Conservation (phyloP, 176 grass and related monocot species). For the Eragrostis nindensis region DNA sequence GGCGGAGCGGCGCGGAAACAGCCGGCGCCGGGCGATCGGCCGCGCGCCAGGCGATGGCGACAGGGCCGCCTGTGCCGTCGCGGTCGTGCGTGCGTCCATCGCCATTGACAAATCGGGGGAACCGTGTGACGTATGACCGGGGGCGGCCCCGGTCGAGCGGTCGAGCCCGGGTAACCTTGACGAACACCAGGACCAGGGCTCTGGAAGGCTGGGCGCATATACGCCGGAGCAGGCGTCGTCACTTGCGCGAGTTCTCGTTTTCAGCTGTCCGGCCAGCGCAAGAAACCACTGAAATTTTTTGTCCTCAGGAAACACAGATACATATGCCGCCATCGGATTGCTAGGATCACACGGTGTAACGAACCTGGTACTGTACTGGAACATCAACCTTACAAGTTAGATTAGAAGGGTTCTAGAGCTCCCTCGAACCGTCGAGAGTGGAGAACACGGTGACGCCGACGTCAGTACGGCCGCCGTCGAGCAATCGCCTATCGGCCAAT, state of each 20-base stretch:
- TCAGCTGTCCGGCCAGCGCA: slow-evolving; percentile 14
- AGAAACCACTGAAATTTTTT: neutral
- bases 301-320: too few relatives aligned
- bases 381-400: neutral
- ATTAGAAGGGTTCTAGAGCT: slow-evolving; percentile 31
- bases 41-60: too few relatives aligned
- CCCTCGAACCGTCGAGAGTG: neutral
- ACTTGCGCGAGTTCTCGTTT: slow-evolving; percentile 2
- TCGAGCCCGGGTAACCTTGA: too few relatives aligned
- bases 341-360: neutral
- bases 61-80: neutral
- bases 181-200: too few relatives aligned
- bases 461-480: slow-evolving; percentile 11
- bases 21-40: neutral
- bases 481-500: neutral
- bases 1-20: neutral
- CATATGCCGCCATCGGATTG: neutral
- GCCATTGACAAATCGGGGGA: neutral
- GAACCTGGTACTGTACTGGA: neutral
- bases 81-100: neutral
- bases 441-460: slow-evolving; percentile 13
- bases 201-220: too few relatives aligned
- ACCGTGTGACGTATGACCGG: slow-evolving; percentile 20
- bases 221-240: too few relatives aligned
- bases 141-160: too few relatives aligned